These are phyloP conservation scores for Magnusiomyces paraingens DNA, from an alignment of 1,139 yeast species.

Conservation along the genomic window DNA sequence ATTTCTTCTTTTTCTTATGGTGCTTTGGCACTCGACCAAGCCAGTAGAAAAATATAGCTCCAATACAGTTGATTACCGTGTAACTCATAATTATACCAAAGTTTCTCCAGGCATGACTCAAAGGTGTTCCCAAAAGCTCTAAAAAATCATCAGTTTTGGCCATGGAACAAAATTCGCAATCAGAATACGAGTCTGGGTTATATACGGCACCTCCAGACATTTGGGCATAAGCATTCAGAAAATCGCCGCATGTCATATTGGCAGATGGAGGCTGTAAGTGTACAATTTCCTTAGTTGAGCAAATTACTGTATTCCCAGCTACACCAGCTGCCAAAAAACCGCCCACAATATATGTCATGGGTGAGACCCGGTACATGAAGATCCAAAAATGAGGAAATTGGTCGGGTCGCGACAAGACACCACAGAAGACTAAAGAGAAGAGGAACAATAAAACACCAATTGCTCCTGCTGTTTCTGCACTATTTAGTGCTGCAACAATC, in stretches of 20 bases:
- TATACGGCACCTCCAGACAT: slow-evolving; percentile 46
- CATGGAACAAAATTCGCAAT: slow-evolving; percentile 56
- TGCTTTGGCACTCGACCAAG: slow-evolving; percentile 62
- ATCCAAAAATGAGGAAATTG: slow-evolving; percentile 56
- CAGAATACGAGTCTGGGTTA: slow-evolving; percentile 45
- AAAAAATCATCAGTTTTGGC: slow-evolving; percentile 50
- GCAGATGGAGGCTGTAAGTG: slow-evolving; percentile 49
- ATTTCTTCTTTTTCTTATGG: too few relatives aligned
- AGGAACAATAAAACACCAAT: slow-evolving; percentile 57
- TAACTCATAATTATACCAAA: slow-evolving; percentile 50
- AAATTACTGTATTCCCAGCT: slow-evolving; percentile 51
- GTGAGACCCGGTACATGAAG: slow-evolving; percentile 68
- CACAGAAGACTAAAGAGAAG: slow-evolving; percentile 69
- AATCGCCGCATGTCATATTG: slow-evolving; percentile 47
- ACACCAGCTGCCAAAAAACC: slow-evolving; percentile 48
- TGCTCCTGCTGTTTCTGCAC: slow-evolving; percentile 71
- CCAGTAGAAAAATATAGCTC: slow-evolving; percentile 58
- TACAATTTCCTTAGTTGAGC: slow-evolving; percentile 47
- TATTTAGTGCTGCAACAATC: slow-evolving; percentile 53
- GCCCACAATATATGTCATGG: slow-evolving; percentile 60
- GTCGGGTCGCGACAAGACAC: slow-evolving; percentile 61
- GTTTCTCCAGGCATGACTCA: slow-evolving; percentile 50
- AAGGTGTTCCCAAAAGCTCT: slow-evolving; percentile 39
- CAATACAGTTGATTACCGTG: slow-evolving; percentile 45
- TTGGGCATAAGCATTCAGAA: slow-evolving; percentile 37